Evolutionary conservation across 1,139 yeast species (phyloP), one percentile per base, ranked within the genome.

Genomic region (Zygosaccharomyces sapae): DNA sequence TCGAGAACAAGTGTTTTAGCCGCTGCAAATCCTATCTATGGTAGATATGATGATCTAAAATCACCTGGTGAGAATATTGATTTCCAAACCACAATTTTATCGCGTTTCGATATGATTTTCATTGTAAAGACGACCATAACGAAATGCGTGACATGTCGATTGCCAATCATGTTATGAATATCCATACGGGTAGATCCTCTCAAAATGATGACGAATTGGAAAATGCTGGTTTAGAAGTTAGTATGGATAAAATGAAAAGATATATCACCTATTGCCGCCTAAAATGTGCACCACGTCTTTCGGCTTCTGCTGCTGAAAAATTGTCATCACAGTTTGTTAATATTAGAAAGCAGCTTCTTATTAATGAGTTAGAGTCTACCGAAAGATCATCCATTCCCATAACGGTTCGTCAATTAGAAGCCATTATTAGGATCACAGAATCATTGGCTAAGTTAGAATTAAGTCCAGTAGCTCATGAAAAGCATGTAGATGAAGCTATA

Each of bases 41-140:
- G 99, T 52, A 78, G 97, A 57, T 92, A 92, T 66, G 97, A 92
- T 67, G 97, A 92, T 55, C 79, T 86, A 75, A 90, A 89, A 68
- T 83, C 95, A 41, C 97, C 98, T 0, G 98, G 98, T 53, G 98
- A 92, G 64, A 94, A 92, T 63, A 92, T 92, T 59, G 99, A 92
- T 68, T 92, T 92, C 73, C 98, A 92, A 70, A 87, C 96, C 2
- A 92, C 99, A 3, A 86, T 92, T 68, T 76, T 92, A 69, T 92
- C 98, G 5, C 85, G 99, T 72, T 92, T 92, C 66, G 99, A 92
- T 70, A 92, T 94, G 98, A 94, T 92, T 63, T 92, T 89, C 70
- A 88, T 92, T 60, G 96, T 49, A 92, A 89, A 64, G 99, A 92
- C 69, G 96, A 86, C 48, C 97, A 94, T 67, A 83, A 89, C 62